Evolutionary conservation across 2,329 filamentous ascomycete species (phyloP).

Genomic region (Nothopassalora personata): DNA sequence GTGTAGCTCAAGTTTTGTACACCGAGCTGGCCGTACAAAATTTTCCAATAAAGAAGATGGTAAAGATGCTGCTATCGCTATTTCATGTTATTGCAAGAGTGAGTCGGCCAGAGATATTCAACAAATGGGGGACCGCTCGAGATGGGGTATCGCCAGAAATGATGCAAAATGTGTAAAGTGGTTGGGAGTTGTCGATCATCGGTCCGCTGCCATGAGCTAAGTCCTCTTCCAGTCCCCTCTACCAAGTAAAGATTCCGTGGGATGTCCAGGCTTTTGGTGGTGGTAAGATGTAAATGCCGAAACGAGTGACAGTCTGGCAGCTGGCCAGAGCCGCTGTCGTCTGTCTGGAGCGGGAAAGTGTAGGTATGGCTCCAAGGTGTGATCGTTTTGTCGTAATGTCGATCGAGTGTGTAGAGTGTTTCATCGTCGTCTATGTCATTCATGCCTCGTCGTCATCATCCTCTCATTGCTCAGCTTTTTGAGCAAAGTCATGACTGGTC

Average conservation of each 20-base stretch:
- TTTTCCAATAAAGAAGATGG: slow-evolving; percentile 1
- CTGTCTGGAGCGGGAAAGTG: slow-evolving; percentile 7
- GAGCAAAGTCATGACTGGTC: slow-evolving; percentile 13
- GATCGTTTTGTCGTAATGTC: slow-evolving; percentile 4
- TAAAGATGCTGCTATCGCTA: background rate
- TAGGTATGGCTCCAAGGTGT: background rate
- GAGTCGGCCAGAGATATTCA: slow-evolving; percentile 5
- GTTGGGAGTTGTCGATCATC: no score
- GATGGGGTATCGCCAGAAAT: slow-evolving; percentile 20
- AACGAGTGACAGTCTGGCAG: slow-evolving; percentile 8
- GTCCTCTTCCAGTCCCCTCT: background rate
- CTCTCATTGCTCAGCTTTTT: slow-evolving; percentile 15
- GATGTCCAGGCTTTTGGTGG: background rate
- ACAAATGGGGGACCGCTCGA: background rate
- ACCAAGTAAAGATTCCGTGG: background rate
- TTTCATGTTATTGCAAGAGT: background rate
- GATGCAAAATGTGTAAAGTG: slow-evolving; percentile 2
- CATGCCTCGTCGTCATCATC: slow-evolving; percentile 1
- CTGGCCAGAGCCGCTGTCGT: slow-evolving; percentile 19
- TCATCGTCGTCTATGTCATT: slow-evolving; percentile 2
- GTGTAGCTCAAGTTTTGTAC: slow-evolving; percentile 10
- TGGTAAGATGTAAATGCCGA: slow-evolving; percentile 8
- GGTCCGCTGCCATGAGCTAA: background rate
- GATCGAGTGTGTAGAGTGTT: slow-evolving; percentile 1
- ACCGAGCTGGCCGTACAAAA: slow-evolving; percentile 2